These are phyloP conservation scores for Rhynchospora pubera DNA, from an alignment of 176 grass and related monocot species.

Conservation along the genomic window DNA sequence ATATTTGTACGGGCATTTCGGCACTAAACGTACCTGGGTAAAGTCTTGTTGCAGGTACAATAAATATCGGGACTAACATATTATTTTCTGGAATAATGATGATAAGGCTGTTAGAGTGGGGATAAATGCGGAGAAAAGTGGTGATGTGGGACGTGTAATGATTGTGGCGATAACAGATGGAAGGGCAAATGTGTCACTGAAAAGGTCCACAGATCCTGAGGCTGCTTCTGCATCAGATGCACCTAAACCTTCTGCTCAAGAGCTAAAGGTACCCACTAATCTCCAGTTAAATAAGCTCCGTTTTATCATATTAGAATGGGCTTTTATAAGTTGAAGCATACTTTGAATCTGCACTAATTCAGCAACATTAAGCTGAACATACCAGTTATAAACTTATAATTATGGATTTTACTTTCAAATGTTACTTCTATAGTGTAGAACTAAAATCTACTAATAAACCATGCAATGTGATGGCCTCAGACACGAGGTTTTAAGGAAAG, in stretches of 20 bases:
- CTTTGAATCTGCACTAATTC: not conserved
- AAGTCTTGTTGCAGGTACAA: not conserved
- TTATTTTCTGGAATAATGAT: constrained; percentile 5
- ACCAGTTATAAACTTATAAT: not conserved
- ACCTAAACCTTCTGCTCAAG: constrained; percentile 79
- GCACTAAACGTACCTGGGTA: not conserved
- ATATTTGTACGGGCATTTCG: too few relatives aligned
- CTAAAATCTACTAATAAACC: not conserved
- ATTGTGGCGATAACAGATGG: constrained; percentile 97
- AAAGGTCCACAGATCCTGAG: constrained; percentile 90
- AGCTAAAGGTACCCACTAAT: constrained; percentile 58
- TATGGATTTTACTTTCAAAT: not conserved
- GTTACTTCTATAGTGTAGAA: not conserved
- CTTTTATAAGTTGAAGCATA: not conserved
- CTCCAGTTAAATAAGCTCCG: not conserved
- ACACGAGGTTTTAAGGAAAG: too few relatives aligned
- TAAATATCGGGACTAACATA: not conserved
- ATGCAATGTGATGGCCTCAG: not conserved
- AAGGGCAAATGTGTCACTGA: constrained; percentile 89
- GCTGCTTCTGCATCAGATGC: constrained; percentile 52
- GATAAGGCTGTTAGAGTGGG: constrained; percentile 94
- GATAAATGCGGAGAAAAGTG: constrained; percentile 96
- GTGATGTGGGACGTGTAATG: constrained; percentile 96
- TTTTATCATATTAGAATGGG: not conserved
- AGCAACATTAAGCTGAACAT: not conserved